These are phyloP conservation scores for Monosporozyma solicola DNA, from an alignment of 805 yeast genomes.

Conservation along the genomic window DNA sequence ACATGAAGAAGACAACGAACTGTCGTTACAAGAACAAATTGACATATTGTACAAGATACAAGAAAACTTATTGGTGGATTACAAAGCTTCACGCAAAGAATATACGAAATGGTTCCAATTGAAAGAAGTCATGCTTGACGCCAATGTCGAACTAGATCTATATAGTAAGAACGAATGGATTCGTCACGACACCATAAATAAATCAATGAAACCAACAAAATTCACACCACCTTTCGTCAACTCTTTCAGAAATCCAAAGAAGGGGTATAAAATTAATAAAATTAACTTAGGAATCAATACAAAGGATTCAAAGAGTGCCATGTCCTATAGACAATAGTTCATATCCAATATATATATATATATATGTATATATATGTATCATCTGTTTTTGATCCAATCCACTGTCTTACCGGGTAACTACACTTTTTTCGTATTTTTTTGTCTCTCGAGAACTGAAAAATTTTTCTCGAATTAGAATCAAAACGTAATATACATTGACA, in stretches of 20 bases:
- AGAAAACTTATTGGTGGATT: slow-evolving; percentile 13
- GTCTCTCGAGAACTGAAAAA: slow-evolving; percentile 1
- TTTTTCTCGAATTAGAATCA: neutral
- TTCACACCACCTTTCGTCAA: neutral
- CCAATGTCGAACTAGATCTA: slow-evolving; percentile 27
- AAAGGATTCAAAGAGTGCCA: neutral
- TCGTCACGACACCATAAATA: neutral
- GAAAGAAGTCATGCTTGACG: slow-evolving; percentile 26
- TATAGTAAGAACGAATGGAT: slow-evolving; percentile 17
- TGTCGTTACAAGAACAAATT: slow-evolving; percentile 10
- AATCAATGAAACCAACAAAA: neutral
- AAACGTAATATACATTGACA: neutral
- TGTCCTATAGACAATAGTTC: neutral
- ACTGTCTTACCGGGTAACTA: neutral
- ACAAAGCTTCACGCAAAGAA: slow-evolving; percentile 11
- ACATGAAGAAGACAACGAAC: neutral
- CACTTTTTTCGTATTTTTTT: neutral
- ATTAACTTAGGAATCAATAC: neutral
- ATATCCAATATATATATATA: too few species aligned
- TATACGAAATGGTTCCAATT: slow-evolving; percentile 28
- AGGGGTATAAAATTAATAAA: neutral
- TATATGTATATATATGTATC: neutral
- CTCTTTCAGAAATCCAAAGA: neutral
- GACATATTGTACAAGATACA: slow-evolving; percentile 18
- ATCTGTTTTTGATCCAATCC: too few species aligned